Base-by-base conservation (phyloP, 805 yeast species). In the Wickerhamomyces bisporus region DNA sequence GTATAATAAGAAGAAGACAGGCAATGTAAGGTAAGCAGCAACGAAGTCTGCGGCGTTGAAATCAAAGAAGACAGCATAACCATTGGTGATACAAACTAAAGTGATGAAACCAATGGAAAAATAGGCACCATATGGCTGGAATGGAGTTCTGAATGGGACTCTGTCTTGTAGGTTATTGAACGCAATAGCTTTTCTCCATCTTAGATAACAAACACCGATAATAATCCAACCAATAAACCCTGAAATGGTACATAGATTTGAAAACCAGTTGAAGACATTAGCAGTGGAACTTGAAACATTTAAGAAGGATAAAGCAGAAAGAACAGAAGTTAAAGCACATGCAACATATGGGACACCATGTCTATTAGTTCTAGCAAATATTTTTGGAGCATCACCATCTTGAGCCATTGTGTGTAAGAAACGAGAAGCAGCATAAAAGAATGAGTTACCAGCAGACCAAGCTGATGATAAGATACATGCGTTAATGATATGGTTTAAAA, bases 391-490 rank as follows among this genome's bases (percentile, higher is more conserved):
- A 55, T 79, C 80, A 15, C 86, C 85, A 47, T 81, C 82, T 36
- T 75, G 73, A 3, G 93, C 74, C 53, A 86, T 66, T 31, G 84
- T 80, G 57, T 81, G 82, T 24, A 81, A 64, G 30, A 81, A 77
- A 70, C 95, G 74, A 17, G 91, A 74, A 20, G 84, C 82, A 50
- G 82, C 81, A 60, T 82, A 84, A 55, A 85, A 70, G 63, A 81
- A 88, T 2, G 89, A 81, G 63, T 84, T 86, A 28, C 84, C 81
- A 30, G 94, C 91, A 8, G 93, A 84, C 59, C 85, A 75, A 34
- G 86, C 89, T 45, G 86, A 82, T 26, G 86, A 63, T 54, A 87
- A 62, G 47, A 87, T 81, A 58, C 84, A 78, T 5, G 83, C 91
- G 57, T 87, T 87, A 55, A 87, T 68, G 38, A 87, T 72, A 50